Evolutionary conservation across 345 rosid genomes (phyloP).

Genomic region (Gossypium longicalyx): DNA sequence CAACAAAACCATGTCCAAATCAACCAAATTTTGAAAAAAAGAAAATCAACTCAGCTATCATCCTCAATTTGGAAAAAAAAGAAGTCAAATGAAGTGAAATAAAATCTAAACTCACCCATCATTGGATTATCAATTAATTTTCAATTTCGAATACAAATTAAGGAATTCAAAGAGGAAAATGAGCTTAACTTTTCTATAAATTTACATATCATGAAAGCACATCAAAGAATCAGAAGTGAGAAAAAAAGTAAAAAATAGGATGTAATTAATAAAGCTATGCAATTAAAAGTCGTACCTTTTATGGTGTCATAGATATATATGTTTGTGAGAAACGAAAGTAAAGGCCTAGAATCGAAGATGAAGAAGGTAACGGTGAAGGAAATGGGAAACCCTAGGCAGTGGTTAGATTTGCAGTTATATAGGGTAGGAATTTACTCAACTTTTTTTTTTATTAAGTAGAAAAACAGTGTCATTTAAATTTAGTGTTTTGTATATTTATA

Average conservation of each 20-base stretch:
- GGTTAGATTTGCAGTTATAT: slow-evolving; percentile 31
- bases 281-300: slow-evolving; percentile 16
- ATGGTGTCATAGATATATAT: slow-evolving; percentile 3
- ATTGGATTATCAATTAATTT: slow-evolving; percentile 4
- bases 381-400: slow-evolving; percentile 28
- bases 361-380: slow-evolving; percentile 1
- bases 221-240: not conserved
- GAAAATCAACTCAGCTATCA: slow-evolving; percentile 12
- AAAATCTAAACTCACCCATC: not conserved
- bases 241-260: not conserved
- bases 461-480: not conserved
- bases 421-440: slow-evolving; percentile 14
- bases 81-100: slow-evolving; percentile 11
- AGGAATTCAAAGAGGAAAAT: slow-evolving; percentile 4
- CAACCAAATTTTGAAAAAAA: slow-evolving; percentile 28
- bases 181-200: not conserved
- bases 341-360: slow-evolving; percentile 8
- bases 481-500: no score
- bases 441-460: not conserved
- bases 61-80: slow-evolving; percentile 1
- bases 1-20: slow-evolving; percentile 27
- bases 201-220: not conserved
- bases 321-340: slow-evolving; percentile 16
- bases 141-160: not conserved
- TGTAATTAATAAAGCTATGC: not conserved